phyloP scores from a whole-genome alignment of 23 red algal genomes.

The Chondrus crispus region DNA sequence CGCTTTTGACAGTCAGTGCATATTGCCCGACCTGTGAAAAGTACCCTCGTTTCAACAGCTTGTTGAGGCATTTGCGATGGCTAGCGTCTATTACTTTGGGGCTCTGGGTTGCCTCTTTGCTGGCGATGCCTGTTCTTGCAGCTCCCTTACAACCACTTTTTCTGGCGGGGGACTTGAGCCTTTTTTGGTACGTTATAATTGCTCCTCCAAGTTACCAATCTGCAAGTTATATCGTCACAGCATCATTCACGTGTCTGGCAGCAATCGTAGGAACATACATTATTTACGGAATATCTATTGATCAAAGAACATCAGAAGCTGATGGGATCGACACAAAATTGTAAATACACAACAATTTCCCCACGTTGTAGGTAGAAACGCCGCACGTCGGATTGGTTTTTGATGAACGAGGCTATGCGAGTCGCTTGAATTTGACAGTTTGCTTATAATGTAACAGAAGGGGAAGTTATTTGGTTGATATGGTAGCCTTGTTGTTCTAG shows the following conservation, averaged over 20 bases:
- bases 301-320: too few relatives aligned
- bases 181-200: slow-evolving; percentile 42
- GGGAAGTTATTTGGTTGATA: too few relatives aligned
- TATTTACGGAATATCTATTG: not conserved
- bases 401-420: too few relatives aligned
- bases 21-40: not conserved
- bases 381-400: too few relatives aligned
- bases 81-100: not conserved
- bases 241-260: not conserved
- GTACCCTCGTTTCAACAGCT: not conserved
- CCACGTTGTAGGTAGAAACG: too few relatives aligned
- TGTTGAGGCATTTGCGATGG: slow-evolving; percentile 11
- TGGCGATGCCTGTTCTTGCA: not conserved
- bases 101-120: slow-evolving; percentile 6
- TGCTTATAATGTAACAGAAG: too few relatives aligned
- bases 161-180: not conserved
- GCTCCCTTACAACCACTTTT: not conserved
- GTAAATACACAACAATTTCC: too few relatives aligned
- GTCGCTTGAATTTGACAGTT: too few relatives aligned
- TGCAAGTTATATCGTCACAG: slow-evolving; percentile 7
- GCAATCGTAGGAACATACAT: slow-evolving; percentile 31
- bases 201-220: slow-evolving; percentile 18
- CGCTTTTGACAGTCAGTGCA: slow-evolving; percentile 15
- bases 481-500: too few relatives aligned
- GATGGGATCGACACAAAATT: too few relatives aligned